Base-by-base conservation (phyloP, 2,329 filamentous ascomycete genomes). In the Colletotrichum lupini region DNA sequence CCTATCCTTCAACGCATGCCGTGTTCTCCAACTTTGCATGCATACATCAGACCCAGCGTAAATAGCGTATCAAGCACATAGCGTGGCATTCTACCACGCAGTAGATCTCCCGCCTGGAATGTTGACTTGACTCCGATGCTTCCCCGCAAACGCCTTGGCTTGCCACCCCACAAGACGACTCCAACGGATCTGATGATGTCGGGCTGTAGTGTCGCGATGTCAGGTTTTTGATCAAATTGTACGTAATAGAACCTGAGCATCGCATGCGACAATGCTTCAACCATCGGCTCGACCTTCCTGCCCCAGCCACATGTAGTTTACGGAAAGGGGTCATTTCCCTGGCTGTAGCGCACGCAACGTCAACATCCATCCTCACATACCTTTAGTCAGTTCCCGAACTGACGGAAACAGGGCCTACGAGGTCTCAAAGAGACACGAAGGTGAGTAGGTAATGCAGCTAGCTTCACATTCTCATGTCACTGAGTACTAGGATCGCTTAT, bases 141-240 rank as follows among this genome's bases (percentile, higher is more conserved):
- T 73, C 71, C 67, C 71, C 71, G 71, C 67, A 71, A 61, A 56
- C 37, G 56, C 53, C 67, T 32, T 32, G 9, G 55, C 35, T 70
- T 55, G 26, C 55, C 37, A 56, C 19, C n/a, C 8, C 8, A 37
- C 59, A 52, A 32, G 60, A 56, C 61, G 49, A 53, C 60, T 30
- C 52, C 9, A 5, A 35, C 1, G 22, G 11, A 32, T 26, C n/a
- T 52, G 7, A 19, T 26, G 28, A 22, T 60, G 32, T 19, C 49
- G 42, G 22, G 22, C 16, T 4, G 19, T 46, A 30, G 14, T 53
- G 3, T 11, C 32, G 16, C 11, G 12, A 46, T 8, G 14, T 26
- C n/a, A 14, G 30, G 3, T 2, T 60, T 14, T 37, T 9, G 52
- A 62, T 24, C 16, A 12, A 1, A 22, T 42, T 42, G 32, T 60